These are phyloP conservation scores for Kentomonas sorsogonicus DNA, from an alignment of 208 protist species.

Conservation along the genomic window DNA sequence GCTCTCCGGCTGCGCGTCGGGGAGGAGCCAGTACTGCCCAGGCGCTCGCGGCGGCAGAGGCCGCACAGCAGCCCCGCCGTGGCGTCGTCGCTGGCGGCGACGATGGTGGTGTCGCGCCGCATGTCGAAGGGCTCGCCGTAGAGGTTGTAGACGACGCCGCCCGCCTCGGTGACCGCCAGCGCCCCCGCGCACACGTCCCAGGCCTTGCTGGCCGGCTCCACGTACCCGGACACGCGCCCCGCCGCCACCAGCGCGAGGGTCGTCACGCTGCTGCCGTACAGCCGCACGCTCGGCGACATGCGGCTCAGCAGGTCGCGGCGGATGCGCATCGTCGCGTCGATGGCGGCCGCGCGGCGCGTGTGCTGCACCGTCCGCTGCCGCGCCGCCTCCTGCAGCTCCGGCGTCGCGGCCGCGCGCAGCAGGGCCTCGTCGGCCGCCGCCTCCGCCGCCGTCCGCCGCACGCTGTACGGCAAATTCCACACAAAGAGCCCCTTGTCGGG, in stretches of 20 bases:
- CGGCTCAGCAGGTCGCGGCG: constrained; percentile 16
- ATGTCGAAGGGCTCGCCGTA: constrained; percentile 43
- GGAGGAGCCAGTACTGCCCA: constrained; percentile 42
- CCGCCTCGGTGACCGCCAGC: constrained; percentile 66
- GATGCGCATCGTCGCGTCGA: constrained; percentile 32
- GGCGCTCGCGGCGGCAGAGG: constrained; percentile 20
- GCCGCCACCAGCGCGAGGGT: constrained; percentile 49
- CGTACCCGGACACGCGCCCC: constrained; percentile 54
- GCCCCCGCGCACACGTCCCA: constrained; percentile 63
- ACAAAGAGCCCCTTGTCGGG: constrained; percentile 26
- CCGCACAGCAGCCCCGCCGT: constrained; percentile 24
- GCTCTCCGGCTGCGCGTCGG: no score
- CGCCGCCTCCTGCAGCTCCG: background rate
- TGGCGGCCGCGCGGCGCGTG: constrained; percentile 19
- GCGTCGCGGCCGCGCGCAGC: background rate
- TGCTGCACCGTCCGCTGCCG: constrained; percentile 9
- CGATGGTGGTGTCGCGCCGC: constrained; percentile 40
- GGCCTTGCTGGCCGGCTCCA: constrained; percentile 44
- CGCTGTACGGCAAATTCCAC: constrained; percentile 38
- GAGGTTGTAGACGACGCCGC: constrained; percentile 55
- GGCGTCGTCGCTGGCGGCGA: constrained; percentile 32
- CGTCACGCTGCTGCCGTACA: constrained; percentile 36
- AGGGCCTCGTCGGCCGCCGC: background rate
- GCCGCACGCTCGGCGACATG: constrained; percentile 34
- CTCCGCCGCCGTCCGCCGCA: constrained; percentile 20